phyloP scores from a whole-genome alignment of 192 early-diverging fungal species.

The Endogone sp. region DNA sequence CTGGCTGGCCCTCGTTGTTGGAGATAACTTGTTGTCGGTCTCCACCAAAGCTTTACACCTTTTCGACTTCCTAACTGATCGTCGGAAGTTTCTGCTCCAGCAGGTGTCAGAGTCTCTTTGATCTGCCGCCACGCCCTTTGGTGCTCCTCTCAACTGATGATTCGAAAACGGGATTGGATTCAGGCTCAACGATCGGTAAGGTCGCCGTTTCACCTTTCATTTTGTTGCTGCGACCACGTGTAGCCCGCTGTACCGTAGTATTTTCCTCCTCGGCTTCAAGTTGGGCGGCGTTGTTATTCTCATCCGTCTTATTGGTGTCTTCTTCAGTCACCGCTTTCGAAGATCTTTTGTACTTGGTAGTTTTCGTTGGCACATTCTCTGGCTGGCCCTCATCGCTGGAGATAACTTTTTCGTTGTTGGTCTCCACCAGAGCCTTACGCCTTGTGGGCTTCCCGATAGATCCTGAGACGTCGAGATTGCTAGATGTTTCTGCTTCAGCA shows the following conservation, averaged over 20 bases:
- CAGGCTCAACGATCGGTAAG: background rate
- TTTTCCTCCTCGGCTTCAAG: background rate
- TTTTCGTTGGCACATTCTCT: too few species aligned
- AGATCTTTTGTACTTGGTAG: background rate
- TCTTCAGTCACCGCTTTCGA: too few species aligned
- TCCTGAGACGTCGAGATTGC: background rate
- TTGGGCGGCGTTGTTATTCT: background rate
- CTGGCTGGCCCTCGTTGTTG: background rate
- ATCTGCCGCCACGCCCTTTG: background rate
- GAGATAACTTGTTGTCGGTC: background rate
- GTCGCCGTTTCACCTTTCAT: background rate
- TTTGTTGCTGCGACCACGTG: background rate
- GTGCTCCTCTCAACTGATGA: background rate
- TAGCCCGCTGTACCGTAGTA: background rate
- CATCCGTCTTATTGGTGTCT: background rate
- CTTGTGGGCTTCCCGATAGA: background rate
- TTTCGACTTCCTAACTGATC: too few species aligned
- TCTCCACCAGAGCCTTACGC: background rate
- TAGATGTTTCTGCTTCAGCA: background rate
- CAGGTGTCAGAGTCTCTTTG: background rate
- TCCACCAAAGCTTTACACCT: background rate
- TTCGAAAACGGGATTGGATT: background rate
- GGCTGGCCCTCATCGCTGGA: background rate
- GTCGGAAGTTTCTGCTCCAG: background rate
- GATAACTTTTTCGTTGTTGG: background rate